A percentile compares a stretch with the other conserved stretches of the same genome.
Conservation (phyloP, 129 eudicot genomes). For the Chrysanthemum makinoi region DNA sequence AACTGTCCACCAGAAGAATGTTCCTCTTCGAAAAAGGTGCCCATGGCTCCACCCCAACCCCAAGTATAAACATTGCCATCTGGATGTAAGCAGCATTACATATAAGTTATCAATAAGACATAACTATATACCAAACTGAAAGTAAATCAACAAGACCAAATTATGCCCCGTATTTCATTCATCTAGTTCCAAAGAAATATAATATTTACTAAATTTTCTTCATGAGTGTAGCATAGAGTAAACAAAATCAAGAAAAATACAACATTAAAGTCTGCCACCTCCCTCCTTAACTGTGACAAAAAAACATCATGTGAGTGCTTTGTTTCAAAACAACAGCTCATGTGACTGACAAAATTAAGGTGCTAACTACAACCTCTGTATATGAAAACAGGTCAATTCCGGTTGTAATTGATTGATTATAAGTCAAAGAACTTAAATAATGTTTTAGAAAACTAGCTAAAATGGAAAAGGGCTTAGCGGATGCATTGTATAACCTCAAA, state of each 20-base stretch:
- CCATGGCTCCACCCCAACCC: conserved; percentile 99
- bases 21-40: conserved; percentile 84
- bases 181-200: background rate
- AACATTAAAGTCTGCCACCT: background rate
- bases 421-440: no score
- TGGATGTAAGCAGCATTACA: conserved; percentile 29
- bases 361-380: background rate
- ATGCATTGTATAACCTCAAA: no score
- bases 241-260: background rate
- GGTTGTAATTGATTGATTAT: no score
- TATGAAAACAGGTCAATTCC: background rate
- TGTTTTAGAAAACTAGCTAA: no score
- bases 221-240: background rate
- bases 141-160: background rate
- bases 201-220: background rate
- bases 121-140: conserved; percentile 1
- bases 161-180: background rate
- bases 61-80: conserved; percentile 81
- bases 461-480: no score
- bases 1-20: conserved; percentile 97
- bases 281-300: background rate
- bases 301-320: background rate
- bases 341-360: background rate
- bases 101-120: conserved; percentile 8
- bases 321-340: background rate